Percentiles rank a stretch among this genome's conserved stretches.
These are phyloP conservation scores for Candida patagonica DNA, from an alignment of 805 yeast genomes.

Conservation along the genomic window DNA sequence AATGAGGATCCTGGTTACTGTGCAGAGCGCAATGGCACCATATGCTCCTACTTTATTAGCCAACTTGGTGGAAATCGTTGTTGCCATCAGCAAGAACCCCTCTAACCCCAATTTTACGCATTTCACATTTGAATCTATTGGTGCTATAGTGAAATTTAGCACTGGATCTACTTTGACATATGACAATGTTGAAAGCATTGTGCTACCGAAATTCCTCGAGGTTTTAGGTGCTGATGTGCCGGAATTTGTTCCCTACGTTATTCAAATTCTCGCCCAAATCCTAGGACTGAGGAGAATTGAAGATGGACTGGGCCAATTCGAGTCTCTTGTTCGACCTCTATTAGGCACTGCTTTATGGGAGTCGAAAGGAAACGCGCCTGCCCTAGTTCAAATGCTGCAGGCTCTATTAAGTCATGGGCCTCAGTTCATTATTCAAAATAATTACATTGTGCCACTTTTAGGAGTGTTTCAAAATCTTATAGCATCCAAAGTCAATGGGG, in stretches of 20 bases:
- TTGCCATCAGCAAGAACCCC: slow-evolving; percentile 74
- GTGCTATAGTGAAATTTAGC: slow-evolving; percentile 60
- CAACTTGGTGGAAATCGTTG: slow-evolving; percentile 62
- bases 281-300: slow-evolving; percentile 51
- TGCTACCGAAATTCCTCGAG: slow-evolving; percentile 58
- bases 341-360: slow-evolving; percentile 94
- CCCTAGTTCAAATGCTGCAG: slow-evolving; percentile 69
- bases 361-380: slow-evolving; percentile 85
- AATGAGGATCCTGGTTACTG: slow-evolving; percentile 73
- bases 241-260: slow-evolving; percentile 87
- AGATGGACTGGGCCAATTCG: slow-evolving; percentile 44
- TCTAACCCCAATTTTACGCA: slow-evolving; percentile 93
- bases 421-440: slow-evolving; percentile 32
- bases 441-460: slow-evolving; percentile 59
- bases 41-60: slow-evolving; percentile 37
- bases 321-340: slow-evolving; percentile 65
- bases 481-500: slow-evolving; percentile 74
- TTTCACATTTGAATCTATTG: slow-evolving; percentile 81
- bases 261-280: slow-evolving; percentile 78
- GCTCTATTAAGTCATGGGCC: slow-evolving; percentile 46
- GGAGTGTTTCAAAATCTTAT: slow-evolving; percentile 96
- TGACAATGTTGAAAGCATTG: slow-evolving; percentile 35
- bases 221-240: slow-evolving; percentile 78
- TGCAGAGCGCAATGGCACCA: slow-evolving; percentile 38
- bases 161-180: slow-evolving; percentile 29